Evolutionary conservation across 2,329 filamentous ascomycete species (phyloP).

Genomic region (Gnomoniopsis sp.): DNA sequence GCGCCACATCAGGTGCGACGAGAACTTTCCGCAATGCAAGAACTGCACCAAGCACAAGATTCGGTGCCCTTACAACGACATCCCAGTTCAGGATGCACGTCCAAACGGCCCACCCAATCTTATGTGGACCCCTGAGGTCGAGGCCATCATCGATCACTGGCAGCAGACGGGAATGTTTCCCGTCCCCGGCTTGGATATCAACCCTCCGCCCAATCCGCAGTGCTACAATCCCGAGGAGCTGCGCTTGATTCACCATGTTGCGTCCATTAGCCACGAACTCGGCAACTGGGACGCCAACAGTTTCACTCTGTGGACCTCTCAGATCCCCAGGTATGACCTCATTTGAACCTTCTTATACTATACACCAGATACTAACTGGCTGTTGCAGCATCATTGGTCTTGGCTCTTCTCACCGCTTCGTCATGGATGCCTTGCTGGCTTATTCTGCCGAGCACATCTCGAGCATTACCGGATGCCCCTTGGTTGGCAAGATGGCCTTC

Average conservation of each 20-base stretch:
- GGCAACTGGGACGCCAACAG: constrained; percentile 72
- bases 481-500: constrained; percentile 84
- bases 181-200: constrained; percentile 76
- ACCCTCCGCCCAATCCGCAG: constrained; percentile 69
- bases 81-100: constrained; percentile 63
- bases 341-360: constrained; percentile 13
- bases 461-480: constrained; percentile 79
- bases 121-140: constrained; percentile 82
- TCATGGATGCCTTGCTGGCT: constrained; percentile 89
- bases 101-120: constrained; percentile 64
- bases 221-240: constrained; percentile 74
- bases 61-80: constrained; percentile 95
- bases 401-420: constrained; percentile 77
- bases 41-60: constrained; percentile 99
- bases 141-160: constrained; percentile 79
- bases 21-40: constrained; percentile 96
- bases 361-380: constrained; percentile 18
- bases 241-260: constrained; percentile 86
- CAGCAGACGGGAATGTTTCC: constrained; percentile 79
- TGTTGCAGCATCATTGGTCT: constrained; percentile 70
- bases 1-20: constrained; percentile 95
- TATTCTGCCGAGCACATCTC: constrained; percentile 94
- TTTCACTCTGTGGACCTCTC: constrained; percentile 88
- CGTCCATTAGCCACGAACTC: constrained; percentile 80
- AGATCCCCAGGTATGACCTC: constrained; percentile 77